phyloP scores from a whole-genome alignment of 345 rosid genomes.

The Eucalyptus victrix region DNA sequence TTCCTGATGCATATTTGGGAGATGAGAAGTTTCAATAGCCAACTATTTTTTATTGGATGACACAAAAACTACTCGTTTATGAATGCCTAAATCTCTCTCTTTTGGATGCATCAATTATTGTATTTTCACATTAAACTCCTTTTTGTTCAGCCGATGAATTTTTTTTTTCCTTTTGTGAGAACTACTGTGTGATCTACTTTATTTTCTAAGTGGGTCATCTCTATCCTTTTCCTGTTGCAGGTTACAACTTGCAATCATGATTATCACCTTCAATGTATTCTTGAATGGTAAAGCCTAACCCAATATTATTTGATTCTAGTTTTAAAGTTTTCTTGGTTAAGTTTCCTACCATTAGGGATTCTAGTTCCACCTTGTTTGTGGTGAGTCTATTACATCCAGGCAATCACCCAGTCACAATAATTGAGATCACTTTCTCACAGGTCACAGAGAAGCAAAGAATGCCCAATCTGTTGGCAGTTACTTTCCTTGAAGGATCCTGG shows the following conservation, averaged over 20 bases:
- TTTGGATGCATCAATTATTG: not conserved
- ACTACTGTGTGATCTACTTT: not conserved
- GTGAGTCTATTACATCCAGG: not conserved
- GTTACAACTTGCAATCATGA: conserved; percentile 89
- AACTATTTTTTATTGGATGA: not conserved
- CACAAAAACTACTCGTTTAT: not conserved
- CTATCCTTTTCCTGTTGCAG: conserved; percentile 20
- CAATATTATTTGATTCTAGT: not conserved
- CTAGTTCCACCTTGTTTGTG: not conserved
- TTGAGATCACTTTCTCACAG: conserved; percentile 20
- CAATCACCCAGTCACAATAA: not conserved
- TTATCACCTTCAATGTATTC: conserved; percentile 92
- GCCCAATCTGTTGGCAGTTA: conserved; percentile 87
- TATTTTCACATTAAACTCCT: not conserved
- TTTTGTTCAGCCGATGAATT: not conserved
- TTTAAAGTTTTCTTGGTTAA: not conserved
- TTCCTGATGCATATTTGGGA: not conserved
- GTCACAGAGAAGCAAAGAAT: conserved; percentile 95
- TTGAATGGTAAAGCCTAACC: conserved; percentile 51
- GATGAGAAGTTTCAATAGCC: not conserved
- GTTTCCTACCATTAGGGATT: not conserved
- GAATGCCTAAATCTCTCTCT: not conserved
- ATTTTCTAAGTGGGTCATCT: not conserved
- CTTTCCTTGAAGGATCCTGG: conserved; percentile 58
- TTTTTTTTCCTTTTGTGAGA: not conserved